These are phyloP conservation scores for Polygonum maritimum DNA, from an alignment of 148 eudicot genomes.

Conservation along the genomic window DNA sequence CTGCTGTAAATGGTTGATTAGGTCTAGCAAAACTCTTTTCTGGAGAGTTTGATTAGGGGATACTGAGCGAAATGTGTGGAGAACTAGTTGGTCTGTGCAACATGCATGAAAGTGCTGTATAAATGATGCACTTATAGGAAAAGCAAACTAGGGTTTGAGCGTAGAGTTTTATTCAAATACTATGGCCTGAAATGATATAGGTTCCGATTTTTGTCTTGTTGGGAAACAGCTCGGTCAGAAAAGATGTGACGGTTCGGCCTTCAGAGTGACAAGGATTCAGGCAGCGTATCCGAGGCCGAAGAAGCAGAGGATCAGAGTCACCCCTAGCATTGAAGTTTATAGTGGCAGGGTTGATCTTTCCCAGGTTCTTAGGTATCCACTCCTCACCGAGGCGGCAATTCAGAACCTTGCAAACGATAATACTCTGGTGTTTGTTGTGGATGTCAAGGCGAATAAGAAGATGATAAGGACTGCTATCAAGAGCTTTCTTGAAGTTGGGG, in stretches of 20 bases:
- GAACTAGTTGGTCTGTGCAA: neutral
- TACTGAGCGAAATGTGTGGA: neutral
- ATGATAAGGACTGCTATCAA: constrained; percentile 32
- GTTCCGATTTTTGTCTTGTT: neutral
- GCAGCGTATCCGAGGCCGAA: neutral
- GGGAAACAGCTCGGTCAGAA: neutral
- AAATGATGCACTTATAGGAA: neutral
- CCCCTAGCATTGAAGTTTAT: neutral
- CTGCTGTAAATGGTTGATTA: too few relatives aligned
- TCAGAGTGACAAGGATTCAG: neutral
- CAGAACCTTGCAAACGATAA: constrained; percentile 30
- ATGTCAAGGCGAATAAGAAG: constrained; percentile 35
- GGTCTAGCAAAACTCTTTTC: neutral
- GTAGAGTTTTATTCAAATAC: neutral
- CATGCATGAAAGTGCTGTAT: neutral
- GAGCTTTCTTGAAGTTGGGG: constrained; percentile 22
- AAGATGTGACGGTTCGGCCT: neutral
- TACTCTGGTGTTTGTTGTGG: constrained; percentile 30
- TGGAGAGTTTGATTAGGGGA: neutral
- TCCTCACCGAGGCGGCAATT: constrained; percentile 13
- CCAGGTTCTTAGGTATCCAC: constrained; percentile 12
- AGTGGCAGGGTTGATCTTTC: constrained; percentile 11
- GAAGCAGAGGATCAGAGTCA: neutral
- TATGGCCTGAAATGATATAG: neutral
- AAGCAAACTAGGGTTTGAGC: neutral